A percentile compares a stretch with the other conserved stretches of the same genome.
phyloP scores from a whole-genome alignment of 305 asterid genomes.

The Petunia hybrid region DNA sequence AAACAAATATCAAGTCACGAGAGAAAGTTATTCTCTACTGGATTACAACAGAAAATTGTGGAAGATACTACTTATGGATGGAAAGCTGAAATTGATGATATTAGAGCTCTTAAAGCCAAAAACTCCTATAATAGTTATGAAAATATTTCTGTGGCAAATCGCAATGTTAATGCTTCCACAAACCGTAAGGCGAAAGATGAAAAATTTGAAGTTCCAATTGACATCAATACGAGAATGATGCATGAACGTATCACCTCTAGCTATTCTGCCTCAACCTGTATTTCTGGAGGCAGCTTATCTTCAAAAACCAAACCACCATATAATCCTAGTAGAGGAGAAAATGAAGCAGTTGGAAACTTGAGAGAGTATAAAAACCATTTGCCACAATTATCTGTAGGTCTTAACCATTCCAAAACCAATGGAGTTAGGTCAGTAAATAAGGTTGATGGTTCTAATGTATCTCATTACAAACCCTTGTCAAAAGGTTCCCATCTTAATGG shows the following conservation, averaged over 20 bases:
- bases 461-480: conserved; percentile 33
- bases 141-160: conserved; percentile 19
- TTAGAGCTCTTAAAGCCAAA: conserved; percentile 34
- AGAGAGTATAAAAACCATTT: conserved; percentile 35
- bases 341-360: conserved; percentile 37
- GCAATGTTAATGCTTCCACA: conserved; percentile 3
- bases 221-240: conserved; percentile 27
- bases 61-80: conserved; percentile 26
- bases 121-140: conserved; percentile 22
- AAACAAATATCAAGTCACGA: conserved; percentile 54
- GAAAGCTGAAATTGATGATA: conserved; percentile 31
- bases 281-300: conserved; percentile 32
- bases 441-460: conserved; percentile 37
- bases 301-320: conserved; percentile 30
- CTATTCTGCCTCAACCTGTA: conserved; percentile 31
- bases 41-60: conserved; percentile 37
- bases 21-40: conserved; percentile 34
- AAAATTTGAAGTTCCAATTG: conserved; percentile 25
- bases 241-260: conserved; percentile 30
- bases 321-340: conserved; percentile 33
- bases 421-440: conserved; percentile 32
- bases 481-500: conserved; percentile 41
- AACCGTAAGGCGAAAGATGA: conserved; percentile 25
- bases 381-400: conserved; percentile 40
- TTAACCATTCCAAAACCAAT: conserved; percentile 35